Conservation (phyloP, 495 filamentous ascomycete genomes). For the Aspergillus ellipticus region DNA sequence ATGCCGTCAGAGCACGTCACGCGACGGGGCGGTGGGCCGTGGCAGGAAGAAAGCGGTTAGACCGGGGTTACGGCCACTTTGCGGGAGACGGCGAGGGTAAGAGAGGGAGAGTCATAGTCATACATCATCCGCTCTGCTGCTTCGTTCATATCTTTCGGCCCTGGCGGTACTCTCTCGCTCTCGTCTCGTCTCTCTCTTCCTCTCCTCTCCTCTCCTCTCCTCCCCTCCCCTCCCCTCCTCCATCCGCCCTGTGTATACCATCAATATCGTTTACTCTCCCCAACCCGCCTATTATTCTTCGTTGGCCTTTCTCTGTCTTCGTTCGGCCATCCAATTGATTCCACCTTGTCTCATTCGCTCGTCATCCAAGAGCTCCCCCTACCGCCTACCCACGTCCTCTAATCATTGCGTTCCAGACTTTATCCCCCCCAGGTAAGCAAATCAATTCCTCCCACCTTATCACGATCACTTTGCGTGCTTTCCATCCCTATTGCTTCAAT, state of each 20-base stretch:
- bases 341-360: neutral
- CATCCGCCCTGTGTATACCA: neutral
- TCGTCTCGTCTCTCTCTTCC: neutral
- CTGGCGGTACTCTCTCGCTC: slow-evolving; percentile 5
- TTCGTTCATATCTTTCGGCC: slow-evolving; percentile 17
- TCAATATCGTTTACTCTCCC: neutral
- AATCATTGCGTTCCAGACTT: slow-evolving; percentile 1
- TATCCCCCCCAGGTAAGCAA: slow-evolving; percentile 12
- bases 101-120: slow-evolving; percentile 21
- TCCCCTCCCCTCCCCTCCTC: slow-evolving; percentile 1
- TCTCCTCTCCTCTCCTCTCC: slow-evolving; percentile 3
- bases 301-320: neutral
- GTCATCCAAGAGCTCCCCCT: neutral
- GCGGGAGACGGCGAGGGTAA: too few species aligned
- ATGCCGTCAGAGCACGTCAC: slow-evolving; percentile 44
- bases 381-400: too few species aligned
- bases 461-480: neutral
- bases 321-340: slow-evolving; percentile 6
- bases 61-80: slow-evolving; percentile 19
- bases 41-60: slow-evolving; percentile 38
- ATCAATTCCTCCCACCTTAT: neutral
- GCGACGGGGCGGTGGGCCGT: slow-evolving; percentile 36
- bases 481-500: neutral
- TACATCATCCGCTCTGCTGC: slow-evolving; percentile 38
- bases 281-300: neutral